Conservation (phyloP, 768 basidiomycete genomes). For the Holtermanniella nyarrowii region DNA sequence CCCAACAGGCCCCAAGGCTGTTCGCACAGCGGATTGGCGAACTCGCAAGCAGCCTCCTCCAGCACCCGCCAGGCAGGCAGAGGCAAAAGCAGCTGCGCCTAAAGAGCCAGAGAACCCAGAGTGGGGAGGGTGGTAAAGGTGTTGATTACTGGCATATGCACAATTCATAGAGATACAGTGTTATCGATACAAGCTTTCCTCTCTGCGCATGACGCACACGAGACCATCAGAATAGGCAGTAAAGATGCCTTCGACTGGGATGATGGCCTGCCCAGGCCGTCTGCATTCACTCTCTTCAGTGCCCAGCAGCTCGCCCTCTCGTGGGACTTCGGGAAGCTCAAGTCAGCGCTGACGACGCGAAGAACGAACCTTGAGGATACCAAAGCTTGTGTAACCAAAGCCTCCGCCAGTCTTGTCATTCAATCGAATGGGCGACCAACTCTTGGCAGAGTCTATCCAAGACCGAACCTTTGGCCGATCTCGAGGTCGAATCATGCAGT, state of each 20-base stretch:
- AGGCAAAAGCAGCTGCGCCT: too few species aligned
- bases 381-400: slow-evolving; percentile 21
- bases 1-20: neutral
- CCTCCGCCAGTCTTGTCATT: slow-evolving; percentile 14
- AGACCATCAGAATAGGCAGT: slow-evolving; percentile 29
- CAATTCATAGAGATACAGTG: neutral
- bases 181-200: neutral
- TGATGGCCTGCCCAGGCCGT: slow-evolving; percentile 29
- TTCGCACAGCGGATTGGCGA: neutral
- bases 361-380: slow-evolving; percentile 22
- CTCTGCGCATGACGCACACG: slow-evolving; percentile 22
- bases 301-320: slow-evolving; percentile 19
- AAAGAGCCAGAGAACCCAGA: too few species aligned
- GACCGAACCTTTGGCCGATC: slow-evolving; percentile 18
- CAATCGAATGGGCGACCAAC: slow-evolving; percentile 16
- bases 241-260: slow-evolving; percentile 34
- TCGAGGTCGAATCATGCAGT: slow-evolving; percentile 22
- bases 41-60: neutral
- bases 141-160: too few species aligned
- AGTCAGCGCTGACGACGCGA: neutral
- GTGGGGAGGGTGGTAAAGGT: too few species aligned
- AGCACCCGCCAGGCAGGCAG: too few species aligned
- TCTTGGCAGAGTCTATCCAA: slow-evolving; percentile 25
- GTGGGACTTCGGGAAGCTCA: slow-evolving; percentile 28
- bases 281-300: slow-evolving; percentile 27